These are phyloP conservation scores for Mycocentrospora acerina DNA, from an alignment of 2,329 filamentous ascomycete species.

Conservation along the genomic window DNA sequence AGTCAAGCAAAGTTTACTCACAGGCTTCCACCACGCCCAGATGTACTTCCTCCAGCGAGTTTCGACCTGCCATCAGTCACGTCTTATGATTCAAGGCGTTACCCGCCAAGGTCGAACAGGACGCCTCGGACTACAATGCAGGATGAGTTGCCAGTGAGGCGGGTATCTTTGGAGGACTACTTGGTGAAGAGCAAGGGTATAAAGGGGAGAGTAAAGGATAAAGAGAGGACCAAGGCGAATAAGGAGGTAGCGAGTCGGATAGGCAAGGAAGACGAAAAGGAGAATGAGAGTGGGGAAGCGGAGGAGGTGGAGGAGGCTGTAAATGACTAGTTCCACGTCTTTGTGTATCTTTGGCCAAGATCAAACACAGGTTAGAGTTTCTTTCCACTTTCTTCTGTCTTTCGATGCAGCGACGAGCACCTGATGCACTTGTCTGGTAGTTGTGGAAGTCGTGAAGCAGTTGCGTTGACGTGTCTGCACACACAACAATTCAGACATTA, in stretches of 20 bases:
- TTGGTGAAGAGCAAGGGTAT: constrained; percentile 1
- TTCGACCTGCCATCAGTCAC: too few relatives aligned
- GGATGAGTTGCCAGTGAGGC: not conserved
- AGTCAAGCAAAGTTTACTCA: not conserved
- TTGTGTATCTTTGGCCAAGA: too few relatives aligned
- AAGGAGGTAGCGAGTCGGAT: not conserved
- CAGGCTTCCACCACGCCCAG: not conserved
- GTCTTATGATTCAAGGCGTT: too few relatives aligned
- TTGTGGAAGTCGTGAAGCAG: too few relatives aligned
- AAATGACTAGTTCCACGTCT: not conserved
- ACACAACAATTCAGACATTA: too few relatives aligned
- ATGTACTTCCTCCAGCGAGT: constrained; percentile 1
- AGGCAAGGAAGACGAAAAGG: not conserved
- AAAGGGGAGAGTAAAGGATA: not conserved
- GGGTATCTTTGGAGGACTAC: constrained; percentile 3
- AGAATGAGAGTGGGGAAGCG: not conserved
- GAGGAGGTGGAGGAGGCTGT: not conserved
- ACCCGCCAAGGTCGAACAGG: too few relatives aligned
- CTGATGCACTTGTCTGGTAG: too few relatives aligned
- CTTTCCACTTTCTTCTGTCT: too few relatives aligned
- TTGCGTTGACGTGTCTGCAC: too few relatives aligned
- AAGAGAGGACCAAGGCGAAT: not conserved
- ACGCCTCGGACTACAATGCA: not conserved
- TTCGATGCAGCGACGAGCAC: too few relatives aligned
- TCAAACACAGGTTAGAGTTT: too few relatives aligned